Conservation (phyloP, 208 protist genomes). For the Acanthamoeba healyi region DNA sequence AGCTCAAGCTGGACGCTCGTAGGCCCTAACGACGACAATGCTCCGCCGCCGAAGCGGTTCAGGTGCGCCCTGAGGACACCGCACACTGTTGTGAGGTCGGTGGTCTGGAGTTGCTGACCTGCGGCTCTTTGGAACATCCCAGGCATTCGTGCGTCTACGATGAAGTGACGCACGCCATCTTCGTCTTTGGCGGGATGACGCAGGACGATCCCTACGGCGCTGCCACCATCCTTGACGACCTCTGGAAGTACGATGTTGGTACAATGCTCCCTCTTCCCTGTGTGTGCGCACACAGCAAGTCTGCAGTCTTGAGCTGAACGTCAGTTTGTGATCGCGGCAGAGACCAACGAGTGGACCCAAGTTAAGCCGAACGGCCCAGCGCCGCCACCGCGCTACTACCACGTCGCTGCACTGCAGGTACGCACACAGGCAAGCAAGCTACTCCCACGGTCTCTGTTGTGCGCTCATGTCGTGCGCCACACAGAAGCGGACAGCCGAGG, state of each 20-base stretch:
- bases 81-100: too few species aligned
- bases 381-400: not conserved
- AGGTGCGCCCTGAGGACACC: too few species aligned
- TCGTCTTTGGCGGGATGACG: not conserved
- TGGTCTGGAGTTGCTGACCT: too few species aligned
- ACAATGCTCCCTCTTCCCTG: too few species aligned
- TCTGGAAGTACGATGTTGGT: slow-evolving; percentile 9
- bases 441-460: not conserved
- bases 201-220: not conserved
- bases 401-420: not conserved
- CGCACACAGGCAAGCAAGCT: not conserved
- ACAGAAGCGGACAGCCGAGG: not conserved
- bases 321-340: not conserved
- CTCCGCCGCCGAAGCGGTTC: not conserved
- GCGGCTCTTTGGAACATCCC: not conserved
- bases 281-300: not conserved
- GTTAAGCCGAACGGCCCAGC: not conserved
- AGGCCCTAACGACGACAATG: not conserved
- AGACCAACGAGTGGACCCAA: not conserved
- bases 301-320: not conserved
- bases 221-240: not conserved
- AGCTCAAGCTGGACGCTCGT: not conserved
- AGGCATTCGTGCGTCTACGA: slow-evolving; percentile 3
- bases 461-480: not conserved
- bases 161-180: not conserved